Evolutionary conservation across 2,329 filamentous ascomycete species (phyloP).

Genomic region (Aspergillus cejpii): DNA sequence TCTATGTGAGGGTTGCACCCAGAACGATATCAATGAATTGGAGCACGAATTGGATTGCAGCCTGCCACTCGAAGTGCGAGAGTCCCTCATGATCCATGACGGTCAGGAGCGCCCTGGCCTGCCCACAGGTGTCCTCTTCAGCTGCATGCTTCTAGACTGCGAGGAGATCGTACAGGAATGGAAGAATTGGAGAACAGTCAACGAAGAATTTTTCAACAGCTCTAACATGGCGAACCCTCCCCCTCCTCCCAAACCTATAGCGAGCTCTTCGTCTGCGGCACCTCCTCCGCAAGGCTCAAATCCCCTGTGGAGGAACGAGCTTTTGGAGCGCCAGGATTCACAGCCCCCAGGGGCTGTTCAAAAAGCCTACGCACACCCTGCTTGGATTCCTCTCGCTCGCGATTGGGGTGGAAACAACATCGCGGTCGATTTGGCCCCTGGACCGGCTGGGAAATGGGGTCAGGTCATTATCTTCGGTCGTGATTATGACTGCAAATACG

Average conservation of each 20-base stretch:
- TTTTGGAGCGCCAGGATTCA: conserved; percentile 76
- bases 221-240: conserved; percentile 48
- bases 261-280: conserved; percentile 55
- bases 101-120: conserved; percentile 91
- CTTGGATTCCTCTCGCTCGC: conserved; percentile 91
- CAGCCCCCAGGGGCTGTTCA: conserved; percentile 81
- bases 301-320: conserved; percentile 73
- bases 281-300: conserved; percentile 52
- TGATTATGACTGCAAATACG: conserved; percentile 98
- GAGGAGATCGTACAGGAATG: conserved; percentile 98
- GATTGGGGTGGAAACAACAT: conserved; percentile 99
- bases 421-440: conserved; percentile 85
- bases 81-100: conserved; percentile 85
- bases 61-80: conserved; percentile 84
- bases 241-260: conserved; percentile 66
- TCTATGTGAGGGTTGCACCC: conserved; percentile 81
- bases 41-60: conserved; percentile 95
- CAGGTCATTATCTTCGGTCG: conserved; percentile 95
- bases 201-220: conserved; percentile 73
- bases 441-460: conserved; percentile 84
- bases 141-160: conserved; percentile 92
- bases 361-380: conserved; percentile 85
- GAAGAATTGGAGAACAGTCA: conserved; percentile 92
- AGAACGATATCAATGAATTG: conserved; percentile 92
- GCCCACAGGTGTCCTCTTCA: conserved; percentile 88